phyloP scores from a whole-genome alignment of 805 yeast genomes.

The Tetrapisispora iriomotensis region DNA sequence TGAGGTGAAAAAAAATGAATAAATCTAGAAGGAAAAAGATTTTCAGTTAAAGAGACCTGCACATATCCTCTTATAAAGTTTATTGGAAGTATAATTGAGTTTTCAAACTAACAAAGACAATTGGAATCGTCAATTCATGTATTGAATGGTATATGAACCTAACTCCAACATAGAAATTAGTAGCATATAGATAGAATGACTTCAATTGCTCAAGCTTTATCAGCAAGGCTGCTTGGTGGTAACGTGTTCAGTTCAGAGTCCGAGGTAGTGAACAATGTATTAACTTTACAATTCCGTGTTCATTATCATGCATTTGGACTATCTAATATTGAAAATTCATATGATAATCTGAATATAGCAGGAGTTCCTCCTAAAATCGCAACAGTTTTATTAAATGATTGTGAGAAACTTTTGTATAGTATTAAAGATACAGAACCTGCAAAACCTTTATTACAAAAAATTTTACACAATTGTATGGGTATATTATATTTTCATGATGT shows the following conservation, averaged over 20 bases:
- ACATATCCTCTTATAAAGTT: too few species aligned
- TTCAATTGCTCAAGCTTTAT: conserved; percentile 13
- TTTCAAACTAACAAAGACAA: too few species aligned
- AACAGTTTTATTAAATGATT: conserved; percentile 14
- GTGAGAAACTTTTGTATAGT: conserved; percentile 7
- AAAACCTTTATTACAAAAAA: conserved; percentile 9
- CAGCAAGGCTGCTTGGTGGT: conserved; percentile 21
- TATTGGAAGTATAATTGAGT: too few species aligned
- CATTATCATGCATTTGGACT: conserved; percentile 20
- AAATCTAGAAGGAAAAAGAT: too few species aligned
- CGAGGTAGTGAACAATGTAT: conserved; percentile 13
- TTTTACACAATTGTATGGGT: conserved; percentile 14
- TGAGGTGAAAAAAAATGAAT: too few species aligned
- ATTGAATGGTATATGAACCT: too few species aligned
- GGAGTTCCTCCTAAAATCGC: conserved; percentile 6
- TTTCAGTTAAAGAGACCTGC: too few species aligned
- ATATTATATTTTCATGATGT: conserved; percentile 10
- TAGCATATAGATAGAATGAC: background rate
- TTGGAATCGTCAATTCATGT: too few species aligned
- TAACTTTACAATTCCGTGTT: conserved; percentile 22
- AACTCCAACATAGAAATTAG: too few species aligned
- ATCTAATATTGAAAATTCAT: background rate
- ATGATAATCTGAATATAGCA: too few species aligned
- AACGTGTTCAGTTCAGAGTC: conserved; percentile 15
- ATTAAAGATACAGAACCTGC: background rate